Conservation (phyloP, 139 green algal genomes). For the Chlamydomonas incerta region DNA sequence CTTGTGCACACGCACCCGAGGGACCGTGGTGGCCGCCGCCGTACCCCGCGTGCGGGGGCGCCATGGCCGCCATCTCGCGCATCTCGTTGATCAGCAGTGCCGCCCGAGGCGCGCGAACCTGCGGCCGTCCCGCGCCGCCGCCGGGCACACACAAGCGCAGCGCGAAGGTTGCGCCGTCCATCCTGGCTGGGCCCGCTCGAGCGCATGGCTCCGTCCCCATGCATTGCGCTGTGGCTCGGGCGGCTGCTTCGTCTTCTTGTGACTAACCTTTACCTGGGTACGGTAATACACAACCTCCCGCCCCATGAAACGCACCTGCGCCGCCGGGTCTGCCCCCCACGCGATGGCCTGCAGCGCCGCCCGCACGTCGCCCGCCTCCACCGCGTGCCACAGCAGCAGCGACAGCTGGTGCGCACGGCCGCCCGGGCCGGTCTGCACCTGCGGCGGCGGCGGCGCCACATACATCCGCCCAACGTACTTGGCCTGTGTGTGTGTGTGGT, state of each 20-base stretch:
- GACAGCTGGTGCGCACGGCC: conserved; percentile 24
- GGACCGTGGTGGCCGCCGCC: neutral
- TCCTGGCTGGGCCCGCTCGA: too few relatives aligned
- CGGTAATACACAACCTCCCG: too few relatives aligned
- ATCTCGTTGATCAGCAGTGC: conserved; percentile 34
- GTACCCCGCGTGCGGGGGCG: neutral
- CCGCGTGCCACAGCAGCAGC: conserved; percentile 51
- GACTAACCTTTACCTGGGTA: too few relatives aligned
- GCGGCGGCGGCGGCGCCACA: conserved; percentile 13
- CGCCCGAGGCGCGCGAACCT: conserved; percentile 7
- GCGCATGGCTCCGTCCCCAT: too few relatives aligned
- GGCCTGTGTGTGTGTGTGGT: too few relatives aligned
- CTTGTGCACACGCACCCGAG: too few relatives aligned
- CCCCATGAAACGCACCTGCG: neutral
- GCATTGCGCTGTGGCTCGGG: too few relatives aligned
- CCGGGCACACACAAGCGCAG: too few relatives aligned
- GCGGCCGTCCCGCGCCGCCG: too few relatives aligned
- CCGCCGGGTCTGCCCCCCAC: conserved; percentile 51
- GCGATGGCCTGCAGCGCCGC: conserved; percentile 56
- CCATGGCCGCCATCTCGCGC: neutral
- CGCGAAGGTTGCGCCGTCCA: too few relatives aligned
- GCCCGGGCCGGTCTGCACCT: conserved; percentile 14
- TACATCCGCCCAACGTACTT: conserved; percentile 56
- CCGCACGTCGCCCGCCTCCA: conserved; percentile 31
- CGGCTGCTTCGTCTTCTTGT: too few relatives aligned